Evolutionary conservation across 768 basidiomycete species (phyloP).

Genomic region (Leucocoprinus birnbaumii): DNA sequence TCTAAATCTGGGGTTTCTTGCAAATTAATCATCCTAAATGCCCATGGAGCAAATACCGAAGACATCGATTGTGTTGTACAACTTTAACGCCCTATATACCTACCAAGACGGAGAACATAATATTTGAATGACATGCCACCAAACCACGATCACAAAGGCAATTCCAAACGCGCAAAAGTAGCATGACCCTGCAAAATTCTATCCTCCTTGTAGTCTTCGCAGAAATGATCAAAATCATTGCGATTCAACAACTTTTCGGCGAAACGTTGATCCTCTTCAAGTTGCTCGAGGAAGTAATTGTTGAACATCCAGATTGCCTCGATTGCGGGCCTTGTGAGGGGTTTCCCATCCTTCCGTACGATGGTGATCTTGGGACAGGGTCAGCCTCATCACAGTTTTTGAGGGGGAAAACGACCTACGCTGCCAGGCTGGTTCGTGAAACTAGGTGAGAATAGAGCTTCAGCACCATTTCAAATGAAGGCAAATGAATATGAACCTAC

Average conservation of each 20-base stretch:
- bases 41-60: background rate
- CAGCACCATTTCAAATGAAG: background rate
- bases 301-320: slow-evolving; percentile 7
- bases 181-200: slow-evolving; percentile 1
- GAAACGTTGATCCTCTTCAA: background rate
- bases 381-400: background rate
- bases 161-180: background rate
- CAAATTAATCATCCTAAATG: background rate
- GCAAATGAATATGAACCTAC: background rate
- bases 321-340: slow-evolving; percentile 6
- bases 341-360: slow-evolving; percentile 1
- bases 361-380: background rate
- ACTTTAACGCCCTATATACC: background rate
- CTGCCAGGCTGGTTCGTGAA: background rate
- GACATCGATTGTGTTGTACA: background rate
- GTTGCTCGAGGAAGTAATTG: slow-evolving; percentile 4
- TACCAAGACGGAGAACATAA: background rate
- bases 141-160: background rate
- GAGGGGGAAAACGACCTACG: background rate
- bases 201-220: slow-evolving; percentile 4
- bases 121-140: background rate
- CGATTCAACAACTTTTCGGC: slow-evolving; percentile 3
- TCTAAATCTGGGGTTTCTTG: background rate
- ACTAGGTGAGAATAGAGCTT: background rate
- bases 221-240: slow-evolving; percentile 1